Evolutionary conservation across 73 alveolate genomes (phyloP).

Genomic region (Paramecium pentaurelia): DNA sequence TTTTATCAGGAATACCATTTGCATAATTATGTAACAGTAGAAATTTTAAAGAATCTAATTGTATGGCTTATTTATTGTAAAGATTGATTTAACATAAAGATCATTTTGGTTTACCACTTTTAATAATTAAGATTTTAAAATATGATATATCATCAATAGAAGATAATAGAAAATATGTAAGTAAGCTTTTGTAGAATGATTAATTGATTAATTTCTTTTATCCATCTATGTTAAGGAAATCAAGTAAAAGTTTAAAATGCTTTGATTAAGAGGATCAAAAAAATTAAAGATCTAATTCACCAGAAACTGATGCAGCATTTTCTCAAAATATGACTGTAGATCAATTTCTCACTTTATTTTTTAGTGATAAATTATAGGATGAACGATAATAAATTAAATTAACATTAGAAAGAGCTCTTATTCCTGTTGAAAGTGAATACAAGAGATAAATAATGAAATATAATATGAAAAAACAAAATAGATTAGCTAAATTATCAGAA

Average conservation of each 20-base stretch:
- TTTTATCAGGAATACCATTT: slow-evolving; percentile 39
- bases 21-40: not conserved
- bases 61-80: slow-evolving; percentile 17
- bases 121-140: not conserved
- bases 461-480: not conserved
- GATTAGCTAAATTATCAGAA: not conserved
- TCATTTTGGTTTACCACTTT: slow-evolving; percentile 33
- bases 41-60: slow-evolving; percentile 20
- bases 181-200: slow-evolving; percentile 11
- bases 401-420: not conserved
- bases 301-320: not conserved
- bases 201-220: not conserved
- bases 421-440: slow-evolving; percentile 11
- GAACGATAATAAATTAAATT: not conserved
- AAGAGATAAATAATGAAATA: not conserved
- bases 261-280: slow-evolving; percentile 27
- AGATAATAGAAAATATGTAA: slow-evolving; percentile 21
- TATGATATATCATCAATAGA: slow-evolving; percentile 29
- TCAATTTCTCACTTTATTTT: not conserved
- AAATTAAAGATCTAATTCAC: slow-evolving; percentile 35
- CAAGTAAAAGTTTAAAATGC: slow-evolving; percentile 20
- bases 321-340: not conserved
- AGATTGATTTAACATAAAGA: slow-evolving; percentile 25
- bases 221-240: slow-evolving; percentile 8
- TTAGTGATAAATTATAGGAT: not conserved